Percentiles rank a stretch among this genome's conserved stretches.
phyloP scores from a whole-genome alignment of 176 grass and related monocot genomes.

The Hsuehochloa calcarea region DNA sequence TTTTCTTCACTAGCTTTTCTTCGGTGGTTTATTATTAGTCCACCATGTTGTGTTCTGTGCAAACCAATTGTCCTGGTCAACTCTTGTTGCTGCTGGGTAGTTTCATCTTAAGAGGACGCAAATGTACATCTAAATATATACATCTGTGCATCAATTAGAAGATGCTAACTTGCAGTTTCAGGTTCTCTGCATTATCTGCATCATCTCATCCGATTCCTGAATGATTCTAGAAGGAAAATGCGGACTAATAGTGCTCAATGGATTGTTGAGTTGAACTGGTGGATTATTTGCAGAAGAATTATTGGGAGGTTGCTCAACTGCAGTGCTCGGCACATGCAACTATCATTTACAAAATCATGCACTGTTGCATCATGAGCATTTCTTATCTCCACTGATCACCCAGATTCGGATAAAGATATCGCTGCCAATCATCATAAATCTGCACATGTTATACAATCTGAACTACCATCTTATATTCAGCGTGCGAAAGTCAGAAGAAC shows the following conservation, averaged over 20 bases:
- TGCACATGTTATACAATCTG: conserved; percentile 31
- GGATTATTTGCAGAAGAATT: neutral
- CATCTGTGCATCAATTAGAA: neutral
- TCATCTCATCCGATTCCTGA: neutral
- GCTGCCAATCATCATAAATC: conserved; percentile 11
- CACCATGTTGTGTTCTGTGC: conserved; percentile 6
- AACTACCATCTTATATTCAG: neutral
- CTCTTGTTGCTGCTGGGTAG: conserved; percentile 13
- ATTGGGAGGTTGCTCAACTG: conserved; percentile 17
- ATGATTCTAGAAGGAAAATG: conserved; percentile 14
- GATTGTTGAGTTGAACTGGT: conserved; percentile 5
- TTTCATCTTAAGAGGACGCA: conserved; percentile 1
- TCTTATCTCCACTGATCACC: neutral
- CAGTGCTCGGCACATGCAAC: conserved; percentile 34
- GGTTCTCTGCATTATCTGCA: conserved; percentile 4
- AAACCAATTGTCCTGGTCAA: conserved; percentile 18
- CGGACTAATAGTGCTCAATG: neutral
- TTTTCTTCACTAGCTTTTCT: neutral
- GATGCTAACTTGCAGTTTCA: conserved; percentile 8
- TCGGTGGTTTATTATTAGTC: conserved; percentile 23
- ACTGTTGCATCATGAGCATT: neutral
- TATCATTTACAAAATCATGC: conserved; percentile 4
- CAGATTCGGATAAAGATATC: conserved; percentile 31
- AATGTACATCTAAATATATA: conserved; percentile 15
- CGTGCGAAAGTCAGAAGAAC: conserved; percentile 25